phyloP scores from a whole-genome alignment of 2,329 filamentous ascomycete genomes.

The Aspergillus ochraceus region DNA sequence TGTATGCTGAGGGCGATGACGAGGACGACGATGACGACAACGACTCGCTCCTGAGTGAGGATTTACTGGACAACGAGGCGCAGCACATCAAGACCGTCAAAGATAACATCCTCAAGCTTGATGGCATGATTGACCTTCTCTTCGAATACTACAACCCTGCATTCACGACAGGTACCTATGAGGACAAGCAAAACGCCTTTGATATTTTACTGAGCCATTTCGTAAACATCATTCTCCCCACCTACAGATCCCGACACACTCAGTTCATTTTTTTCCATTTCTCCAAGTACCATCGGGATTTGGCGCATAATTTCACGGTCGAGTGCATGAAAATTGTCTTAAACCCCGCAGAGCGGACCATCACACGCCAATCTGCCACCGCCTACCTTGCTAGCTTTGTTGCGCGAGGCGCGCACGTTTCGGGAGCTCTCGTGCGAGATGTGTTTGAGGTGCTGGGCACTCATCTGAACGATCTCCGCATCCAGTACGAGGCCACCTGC shows the following conservation, averaged over 20 bases:
- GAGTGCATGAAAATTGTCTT: slow-evolving; percentile 56
- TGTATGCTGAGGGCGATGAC: slow-evolving; percentile 43
- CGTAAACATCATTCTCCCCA: slow-evolving; percentile 81
- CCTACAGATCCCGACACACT: slow-evolving; percentile 86
- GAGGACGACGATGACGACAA: slow-evolving; percentile 70
- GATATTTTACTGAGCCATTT: slow-evolving; percentile 83
- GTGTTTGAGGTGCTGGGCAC: slow-evolving; percentile 78
- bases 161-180: slow-evolving; percentile 68
- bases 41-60: slow-evolving; percentile 58
- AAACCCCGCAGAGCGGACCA: slow-evolving; percentile 20
- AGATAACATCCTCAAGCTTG: slow-evolving; percentile 85
- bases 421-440: slow-evolving; percentile 71
- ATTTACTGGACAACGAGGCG: slow-evolving; percentile 52
- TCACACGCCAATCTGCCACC: slow-evolving; percentile 79
- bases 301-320: slow-evolving; percentile 80
- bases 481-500: slow-evolving; percentile 70
- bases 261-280: slow-evolving; percentile 98
- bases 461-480: slow-evolving; percentile 74
- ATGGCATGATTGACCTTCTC: slow-evolving; percentile 81
- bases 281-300: slow-evolving; percentile 73
- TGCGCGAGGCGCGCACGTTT: slow-evolving; percentile 80
- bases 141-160: slow-evolving; percentile 78
- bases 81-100: slow-evolving; percentile 67
- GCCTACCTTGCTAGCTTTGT: slow-evolving; percentile 95
- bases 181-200: slow-evolving; percentile 70